phyloP scores from a whole-genome alignment of 2,329 filamentous ascomycete genomes.

The Lithohypha guttulata region DNA sequence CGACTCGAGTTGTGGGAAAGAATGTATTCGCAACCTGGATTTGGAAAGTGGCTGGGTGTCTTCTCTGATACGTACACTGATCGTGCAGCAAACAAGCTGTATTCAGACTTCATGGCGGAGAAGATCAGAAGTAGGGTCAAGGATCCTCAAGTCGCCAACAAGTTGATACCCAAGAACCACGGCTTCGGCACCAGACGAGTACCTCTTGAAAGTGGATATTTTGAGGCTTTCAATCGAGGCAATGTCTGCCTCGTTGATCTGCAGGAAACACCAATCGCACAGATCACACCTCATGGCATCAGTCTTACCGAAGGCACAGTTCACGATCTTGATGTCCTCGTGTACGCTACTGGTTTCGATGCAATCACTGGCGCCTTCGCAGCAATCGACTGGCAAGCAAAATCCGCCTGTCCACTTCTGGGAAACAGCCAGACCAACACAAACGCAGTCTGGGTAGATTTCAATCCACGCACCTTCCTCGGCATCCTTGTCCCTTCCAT shows the following conservation, averaged over 20 bases:
- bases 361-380: slow-evolving; percentile 33
- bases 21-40: slow-evolving; percentile 43
- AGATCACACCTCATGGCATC: slow-evolving; percentile 33
- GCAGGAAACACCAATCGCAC: slow-evolving; percentile 32
- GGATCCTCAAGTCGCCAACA: slow-evolving; percentile 40
- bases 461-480: slow-evolving; percentile 29
- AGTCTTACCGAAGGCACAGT: slow-evolving; percentile 28
- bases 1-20: slow-evolving; percentile 39
- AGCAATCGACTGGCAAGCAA: slow-evolving; percentile 29
- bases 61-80: slow-evolving; percentile 44
- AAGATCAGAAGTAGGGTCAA: slow-evolving; percentile 43
- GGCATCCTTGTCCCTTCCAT: slow-evolving; percentile 33
- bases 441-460: slow-evolving; percentile 15
- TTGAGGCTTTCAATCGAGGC: slow-evolving; percentile 37
- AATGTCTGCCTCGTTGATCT: slow-evolving; percentile 40
- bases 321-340: slow-evolving; percentile 32
- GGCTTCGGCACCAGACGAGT: slow-evolving; percentile 45
- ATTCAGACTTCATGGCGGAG: slow-evolving; percentile 46
- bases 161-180: slow-evolving; percentile 45
- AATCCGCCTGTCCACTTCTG: slow-evolving; percentile 26
- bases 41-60: slow-evolving; percentile 40
- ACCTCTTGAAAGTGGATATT: slow-evolving; percentile 41
- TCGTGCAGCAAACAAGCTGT: slow-evolving; percentile 39
- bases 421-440: slow-evolving; percentile 25
- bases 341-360: slow-evolving; percentile 37